Percentiles rank a stretch among this genome's conserved stretches.
Evolutionary conservation across 2,329 filamentous ascomycete species (phyloP).

Genomic region (Setomelanomma holmii): DNA sequence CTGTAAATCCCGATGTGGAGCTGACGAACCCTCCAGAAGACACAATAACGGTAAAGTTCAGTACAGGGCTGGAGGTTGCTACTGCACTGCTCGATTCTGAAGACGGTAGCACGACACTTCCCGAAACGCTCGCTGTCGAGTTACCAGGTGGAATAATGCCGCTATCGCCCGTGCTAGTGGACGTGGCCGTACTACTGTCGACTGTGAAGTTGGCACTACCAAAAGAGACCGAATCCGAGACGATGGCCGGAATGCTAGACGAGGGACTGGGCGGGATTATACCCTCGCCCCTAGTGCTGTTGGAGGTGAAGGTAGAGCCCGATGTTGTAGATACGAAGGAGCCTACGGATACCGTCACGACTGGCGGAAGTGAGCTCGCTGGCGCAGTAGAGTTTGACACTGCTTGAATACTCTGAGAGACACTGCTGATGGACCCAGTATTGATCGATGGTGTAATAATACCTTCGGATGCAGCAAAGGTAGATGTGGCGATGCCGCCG

Average conservation of each 20-base stretch:
- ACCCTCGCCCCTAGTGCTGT: conserved; percentile 13
- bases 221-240: not conserved
- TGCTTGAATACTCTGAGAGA: not conserved
- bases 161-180: conserved; percentile 13
- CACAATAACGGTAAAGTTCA: not conserved
- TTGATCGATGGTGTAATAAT: not conserved
- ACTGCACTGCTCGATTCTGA: not conserved
- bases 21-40: not conserved
- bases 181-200: not conserved
- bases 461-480: conserved; percentile 3
- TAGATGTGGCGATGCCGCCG: conserved; percentile 5
- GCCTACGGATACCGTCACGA: not conserved
- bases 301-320: conserved; percentile 7
- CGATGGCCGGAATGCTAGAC: not conserved
- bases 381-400: not conserved
- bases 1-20: not conserved
- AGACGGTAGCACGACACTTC: not conserved
- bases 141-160: conserved; percentile 11
- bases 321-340: not conserved
- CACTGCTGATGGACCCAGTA: not conserved
- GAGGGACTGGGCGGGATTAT: conserved; percentile 12
- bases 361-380: not conserved
- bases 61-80: not conserved
- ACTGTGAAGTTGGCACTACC: not conserved
- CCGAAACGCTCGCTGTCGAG: not conserved